Base-by-base conservation (phyloP, 306 rosid genomes). In the Oxytropis ochrocephala region DNA sequence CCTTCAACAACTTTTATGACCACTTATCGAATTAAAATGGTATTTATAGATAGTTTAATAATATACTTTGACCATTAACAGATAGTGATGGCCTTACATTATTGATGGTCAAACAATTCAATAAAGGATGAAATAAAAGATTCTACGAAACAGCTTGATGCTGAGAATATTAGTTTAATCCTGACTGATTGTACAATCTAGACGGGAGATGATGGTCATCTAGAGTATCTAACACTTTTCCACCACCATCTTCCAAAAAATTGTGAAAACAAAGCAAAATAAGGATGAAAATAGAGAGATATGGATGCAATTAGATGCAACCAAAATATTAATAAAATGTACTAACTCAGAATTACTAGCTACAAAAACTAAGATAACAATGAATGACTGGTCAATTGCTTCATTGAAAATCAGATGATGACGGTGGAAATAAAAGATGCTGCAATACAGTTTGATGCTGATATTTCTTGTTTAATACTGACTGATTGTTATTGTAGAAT, bases 361-460 rank as follows among this genome's bases (percentile, higher is more conserved):
- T 2, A 39, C 59, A 66, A 30, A 53, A 58, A 55, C 14, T 53
- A 27, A 55, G 61, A 39, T 38, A 52, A 51, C 16, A 36, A 61
- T 11, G 14, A 70, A 65, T 61, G 58, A 52, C 53, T 12, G 19
- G 35, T 24, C 17, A 33, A 42, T 58, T 80, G 30, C 77, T 62
- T 64, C 21, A 18, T 36, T n/a, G 53, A 44, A 47, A 67, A 21
- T 43, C 12, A 32, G n/a, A 58, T 46, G 14, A 47, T 39, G 7
- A 36, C 57, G 24, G 33, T 48, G 17, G 47, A 48, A 54, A 27
- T 58, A 48, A 5, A n/a, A 57, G 36, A 48, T 58, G 56, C 24
- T 56, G 16, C 2, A 12, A 56, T 66, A 11, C 58, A 32, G 16
- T 68, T 19, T 33, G 53, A 75, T 55, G 64, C 43, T 33, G 21